These are phyloP conservation scores for Monosporascus cannonballus DNA, from an alignment of 2,329 filamentous ascomycete species.

Conservation along the genomic window DNA sequence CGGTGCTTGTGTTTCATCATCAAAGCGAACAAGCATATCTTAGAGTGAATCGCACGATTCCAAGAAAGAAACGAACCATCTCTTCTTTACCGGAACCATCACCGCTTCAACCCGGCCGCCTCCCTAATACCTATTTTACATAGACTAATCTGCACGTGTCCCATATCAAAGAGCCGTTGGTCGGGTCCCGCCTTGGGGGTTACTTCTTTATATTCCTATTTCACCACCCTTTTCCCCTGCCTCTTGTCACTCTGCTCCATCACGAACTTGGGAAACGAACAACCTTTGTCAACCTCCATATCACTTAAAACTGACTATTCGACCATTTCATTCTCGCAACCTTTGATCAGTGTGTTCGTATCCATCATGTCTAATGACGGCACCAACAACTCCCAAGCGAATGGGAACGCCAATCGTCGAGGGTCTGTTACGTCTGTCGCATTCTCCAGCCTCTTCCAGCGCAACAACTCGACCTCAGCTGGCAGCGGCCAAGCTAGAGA, in stretches of 20 bases:
- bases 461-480: constrained; percentile 46
- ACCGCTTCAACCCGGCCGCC: not conserved
- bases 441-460: constrained; percentile 52
- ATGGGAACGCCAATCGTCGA: constrained; percentile 35
- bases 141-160: not conserved
- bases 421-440: constrained; percentile 52
- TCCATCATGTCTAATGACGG: constrained; percentile 26
- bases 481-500: constrained; percentile 22
- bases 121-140: not conserved
- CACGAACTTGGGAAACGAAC: not conserved
- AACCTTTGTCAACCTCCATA: not conserved
- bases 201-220: not conserved
- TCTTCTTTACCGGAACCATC: not conserved
- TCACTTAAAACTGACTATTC: constrained; percentile 3
- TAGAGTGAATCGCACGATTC: not conserved
- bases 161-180: not conserved
- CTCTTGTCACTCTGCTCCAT: not conserved
- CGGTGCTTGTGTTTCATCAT: not conserved
- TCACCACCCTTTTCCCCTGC: not conserved
- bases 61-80: not conserved
- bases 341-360: not conserved
- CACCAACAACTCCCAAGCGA: constrained; percentile 15
- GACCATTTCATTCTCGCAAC: not conserved
- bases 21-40: not conserved
- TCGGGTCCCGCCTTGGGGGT: not conserved